Base-by-base conservation (phyloP, 1,284 basidiomycete genomes). In the Heliocybe sulcata region DNA sequence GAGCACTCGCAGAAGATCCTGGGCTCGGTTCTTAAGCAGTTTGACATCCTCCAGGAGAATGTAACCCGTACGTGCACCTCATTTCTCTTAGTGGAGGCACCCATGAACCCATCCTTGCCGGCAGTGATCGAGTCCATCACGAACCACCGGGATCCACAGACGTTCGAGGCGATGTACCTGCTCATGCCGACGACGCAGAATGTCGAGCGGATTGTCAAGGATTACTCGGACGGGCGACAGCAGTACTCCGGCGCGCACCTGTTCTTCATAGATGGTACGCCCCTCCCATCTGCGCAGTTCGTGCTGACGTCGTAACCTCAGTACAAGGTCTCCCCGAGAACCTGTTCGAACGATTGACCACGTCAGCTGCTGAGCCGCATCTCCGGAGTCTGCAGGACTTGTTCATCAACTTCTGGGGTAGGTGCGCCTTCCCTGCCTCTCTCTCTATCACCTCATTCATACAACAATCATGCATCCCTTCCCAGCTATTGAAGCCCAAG, bases 121-220 rank as follows among this genome's bases (percentile, higher is more conserved):
- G 53, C 67, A 92, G 89, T 86, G 64, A 90, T 91, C 68, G 89
- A 92, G 69, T 81, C 81, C 58, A 90, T 92, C 69, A 80, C 83
- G 57, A 83, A 69, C 65, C 67, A 80, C 65, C 81, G 94, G 61
- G 85, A 89, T 53, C 83, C 89, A 0, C 90, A 94, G 67, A 78
- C 81, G 49, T 86, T 94, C 53, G 92, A 97, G 70, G 94, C 92
- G 23, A 77, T 98, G 64, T 99, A 99, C 71, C 74, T 99, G 59
- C 77, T 99, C 58, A 96, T 95, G 77, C 92, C 97, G 12, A 99
- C 97, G 1, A 85, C 84, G 2, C 90, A 94, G 72, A 99, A 99
- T 68, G 84, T 98, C 51, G 88, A 97, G 58, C 83, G 94, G 19
- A 80, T 99, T 65, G 89, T 98, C 63, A 81, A 77, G 27, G 95